Conservation (phyloP, 306 rosid genomes). For the Bauhinia variegata region DNA sequence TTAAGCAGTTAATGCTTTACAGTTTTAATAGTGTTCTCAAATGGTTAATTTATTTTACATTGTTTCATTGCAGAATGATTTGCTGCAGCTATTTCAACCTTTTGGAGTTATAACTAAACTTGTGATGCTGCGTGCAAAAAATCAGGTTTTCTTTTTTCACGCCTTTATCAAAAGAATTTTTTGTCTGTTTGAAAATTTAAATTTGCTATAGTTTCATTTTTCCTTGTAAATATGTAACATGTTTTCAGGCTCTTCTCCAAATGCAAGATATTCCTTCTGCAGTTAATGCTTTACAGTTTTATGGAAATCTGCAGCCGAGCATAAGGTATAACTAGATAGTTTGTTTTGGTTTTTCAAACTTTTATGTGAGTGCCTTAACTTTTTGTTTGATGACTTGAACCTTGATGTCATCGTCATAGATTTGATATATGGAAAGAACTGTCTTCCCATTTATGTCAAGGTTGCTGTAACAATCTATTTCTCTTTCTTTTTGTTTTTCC, state of each 20-base stretch:
- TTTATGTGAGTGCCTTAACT: conserved; percentile 1
- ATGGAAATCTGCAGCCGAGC: conserved; percentile 84
- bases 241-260: conserved; percentile 87
- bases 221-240: conserved; percentile 18
- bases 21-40: conserved; percentile 16
- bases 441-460: conserved; percentile 19
- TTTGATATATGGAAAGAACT: neutral
- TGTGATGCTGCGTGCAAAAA: conserved; percentile 98
- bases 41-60: conserved; percentile 22
- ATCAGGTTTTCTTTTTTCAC: conserved; percentile 68
- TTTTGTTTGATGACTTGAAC: conserved; percentile 21
- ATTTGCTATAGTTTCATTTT: conserved; percentile 14
- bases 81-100: conserved; percentile 97
- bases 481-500: conserved; percentile 10
- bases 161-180: conserved; percentile 2
- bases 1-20: neutral
- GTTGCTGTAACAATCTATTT: conserved; percentile 16
- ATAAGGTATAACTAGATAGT: conserved; percentile 61
- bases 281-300: conserved; percentile 79
- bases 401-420: conserved; percentile 19
- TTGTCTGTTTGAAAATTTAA: conserved; percentile 22
- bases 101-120: conserved; percentile 98
- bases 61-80: conserved; percentile 74
- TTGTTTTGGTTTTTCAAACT: neutral
- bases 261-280: conserved; percentile 95